Conservation (phyloP, 345 rosid genomes). For the Acer saccharum region DNA sequence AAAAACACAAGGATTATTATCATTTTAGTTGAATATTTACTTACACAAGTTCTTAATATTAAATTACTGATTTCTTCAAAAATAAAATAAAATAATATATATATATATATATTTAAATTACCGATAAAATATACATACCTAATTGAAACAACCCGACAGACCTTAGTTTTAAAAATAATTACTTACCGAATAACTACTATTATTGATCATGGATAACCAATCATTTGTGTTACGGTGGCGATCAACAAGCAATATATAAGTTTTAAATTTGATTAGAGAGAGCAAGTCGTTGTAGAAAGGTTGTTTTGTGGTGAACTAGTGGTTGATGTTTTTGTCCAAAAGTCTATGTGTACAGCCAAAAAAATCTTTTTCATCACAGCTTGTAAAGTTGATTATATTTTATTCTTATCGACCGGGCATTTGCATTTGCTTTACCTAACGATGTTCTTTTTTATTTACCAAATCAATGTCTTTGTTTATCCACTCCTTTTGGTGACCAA, state of each 20-base stretch:
- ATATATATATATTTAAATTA: too few species aligned
- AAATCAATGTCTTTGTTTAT: not conserved
- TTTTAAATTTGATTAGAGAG: not conserved
- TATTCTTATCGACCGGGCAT: not conserved
- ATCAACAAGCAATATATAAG: not conserved
- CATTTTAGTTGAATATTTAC: too few species aligned
- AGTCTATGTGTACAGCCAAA: not conserved
- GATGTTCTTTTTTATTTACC: not conserved
- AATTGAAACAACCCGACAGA: not conserved
- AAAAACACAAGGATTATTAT: too few species aligned
- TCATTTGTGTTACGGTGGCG: not conserved
- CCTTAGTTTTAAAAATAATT: too few species aligned
- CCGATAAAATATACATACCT: too few species aligned
- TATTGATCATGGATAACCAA: not conserved
- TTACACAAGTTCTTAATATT: too few species aligned
- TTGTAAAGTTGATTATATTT: constrained; percentile 18
- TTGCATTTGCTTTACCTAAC: constrained; percentile 16
- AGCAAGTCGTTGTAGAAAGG: not conserved
- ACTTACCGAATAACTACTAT: too few species aligned
- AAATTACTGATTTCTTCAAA: too few species aligned
- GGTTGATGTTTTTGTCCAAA: constrained; percentile 15
- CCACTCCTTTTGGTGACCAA: not conserved
- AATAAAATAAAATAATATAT: too few species aligned
- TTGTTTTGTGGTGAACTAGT: not conserved
- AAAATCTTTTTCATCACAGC: not conserved